A percentile compares a stretch with the other conserved stretches of the same genome.
Conservation (phyloP, 495 filamentous ascomycete genomes). For the Xylaria acuta region DNA sequence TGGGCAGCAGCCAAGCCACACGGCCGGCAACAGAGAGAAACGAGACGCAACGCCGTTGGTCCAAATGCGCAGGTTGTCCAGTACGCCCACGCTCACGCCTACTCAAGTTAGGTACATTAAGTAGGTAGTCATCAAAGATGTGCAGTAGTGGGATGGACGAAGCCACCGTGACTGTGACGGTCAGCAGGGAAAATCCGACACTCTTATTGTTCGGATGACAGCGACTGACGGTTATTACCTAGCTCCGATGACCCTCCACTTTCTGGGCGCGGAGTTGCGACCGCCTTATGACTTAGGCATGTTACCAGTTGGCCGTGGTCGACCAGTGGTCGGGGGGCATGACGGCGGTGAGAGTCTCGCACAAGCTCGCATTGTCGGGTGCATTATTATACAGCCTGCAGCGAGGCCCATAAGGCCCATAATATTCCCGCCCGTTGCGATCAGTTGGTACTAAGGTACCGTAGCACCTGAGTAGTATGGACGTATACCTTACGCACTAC, state of each 20-base stretch:
- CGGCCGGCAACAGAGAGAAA: neutral
- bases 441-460: neutral
- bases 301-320: constrained; percentile 24
- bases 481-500: neutral
- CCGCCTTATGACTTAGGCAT: constrained; percentile 40
- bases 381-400: constrained; percentile 22
- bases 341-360: constrained; percentile 25
- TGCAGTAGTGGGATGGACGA: constrained; percentile 26
- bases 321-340: constrained; percentile 2
- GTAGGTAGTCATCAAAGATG: constrained; percentile 21
- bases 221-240: constrained; percentile 19
- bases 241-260: constrained; percentile 40
- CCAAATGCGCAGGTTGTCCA: constrained; percentile 14
- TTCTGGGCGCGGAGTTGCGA: constrained; percentile 23
- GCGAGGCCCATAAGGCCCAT: constrained; percentile 17
- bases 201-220: constrained; percentile 28
- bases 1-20: constrained; percentile 23
- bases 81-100: too few species aligned
- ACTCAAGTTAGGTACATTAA: neutral
- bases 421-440: constrained; percentile 15
- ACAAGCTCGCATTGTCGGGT: constrained; percentile 24
- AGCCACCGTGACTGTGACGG: constrained; percentile 30
- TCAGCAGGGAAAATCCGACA: constrained; percentile 28
- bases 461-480: neutral
- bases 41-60: constrained; percentile 15